Base-by-base conservation (phyloP, 768 basidiomycete genomes). In the Suillus plorans region DNA sequence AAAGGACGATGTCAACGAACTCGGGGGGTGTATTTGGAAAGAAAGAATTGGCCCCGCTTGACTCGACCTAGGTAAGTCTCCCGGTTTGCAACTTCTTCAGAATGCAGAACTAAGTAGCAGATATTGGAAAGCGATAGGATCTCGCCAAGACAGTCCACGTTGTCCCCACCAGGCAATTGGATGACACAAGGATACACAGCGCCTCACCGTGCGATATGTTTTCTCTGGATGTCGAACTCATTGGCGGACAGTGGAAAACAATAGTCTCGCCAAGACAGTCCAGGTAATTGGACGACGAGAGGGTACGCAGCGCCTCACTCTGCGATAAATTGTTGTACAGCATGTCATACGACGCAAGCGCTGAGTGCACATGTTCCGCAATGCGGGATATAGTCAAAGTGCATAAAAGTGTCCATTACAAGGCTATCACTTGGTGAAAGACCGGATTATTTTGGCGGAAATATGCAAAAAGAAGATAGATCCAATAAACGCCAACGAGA, bases 391-490 rank as follows among this genome's bases (percentile, higher is more conserved):
- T 44, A 59, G 58, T 42, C 58, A 49, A 49, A 58, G 9, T 22
- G 41, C 55, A 62, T 36, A 45, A 55, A 60, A 49, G 63, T 49
- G 28, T 64, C 44, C 62, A 66, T 60, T 62, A 62, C 55, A 58
- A 59, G 44, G 55, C 66, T 62, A 73, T 69, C 84, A 95, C 78
- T 94, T 95, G 69, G 92, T 90, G 78, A 97, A 94, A 55, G 88
- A 87, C 67, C 92, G 89, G 77, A 97, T 93, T 76, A 97, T 83
- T 81, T 97, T 97, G 70, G 95, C 94, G 52, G 94, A 91, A 76
- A 97, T 97, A 77, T 98, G 96, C 49, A 97, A 90, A 89, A 97
- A 97, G 88, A 98, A 97, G 76, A 97, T 97, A 64, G 95, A 97
- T 45, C 90, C 95, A 80, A 98, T 97, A 84, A 98, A 98, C 22